Percentiles rank a stretch among this genome's conserved stretches.
Evolutionary conservation across 176 grass and related monocot genomes (phyloP).

Genomic region (Oryza coarctata): DNA sequence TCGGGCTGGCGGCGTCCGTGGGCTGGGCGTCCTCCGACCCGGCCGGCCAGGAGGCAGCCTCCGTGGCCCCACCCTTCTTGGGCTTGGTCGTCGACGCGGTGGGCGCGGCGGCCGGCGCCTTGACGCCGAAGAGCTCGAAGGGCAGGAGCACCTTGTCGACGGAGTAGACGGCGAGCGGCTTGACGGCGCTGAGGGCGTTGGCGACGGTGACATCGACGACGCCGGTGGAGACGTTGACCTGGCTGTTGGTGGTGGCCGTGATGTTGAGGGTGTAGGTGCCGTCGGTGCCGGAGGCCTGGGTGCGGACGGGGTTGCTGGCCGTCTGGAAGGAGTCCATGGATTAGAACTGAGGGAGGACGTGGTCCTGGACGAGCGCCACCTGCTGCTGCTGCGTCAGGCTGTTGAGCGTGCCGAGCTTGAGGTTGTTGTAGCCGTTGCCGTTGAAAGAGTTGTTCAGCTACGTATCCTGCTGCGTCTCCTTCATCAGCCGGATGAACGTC

Average conservation of each 20-base stretch:
- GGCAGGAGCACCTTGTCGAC: constrained; percentile 81
- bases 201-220: constrained; percentile 48
- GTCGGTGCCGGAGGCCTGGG: constrained; percentile 67
- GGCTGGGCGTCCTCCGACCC: constrained; percentile 29
- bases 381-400: constrained; percentile 67
- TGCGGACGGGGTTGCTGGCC: constrained; percentile 85
- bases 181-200: constrained; percentile 41
- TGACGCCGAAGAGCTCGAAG: constrained; percentile 52
- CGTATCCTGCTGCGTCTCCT: constrained; percentile 67
- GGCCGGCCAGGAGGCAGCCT: constrained; percentile 20
- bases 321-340: constrained; percentile 61
- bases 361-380: constrained; percentile 80
- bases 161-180: constrained; percentile 69
- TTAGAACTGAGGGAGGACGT: constrained; percentile 73
- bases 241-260: constrained; percentile 43
- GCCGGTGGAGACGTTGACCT: constrained; percentile 73
- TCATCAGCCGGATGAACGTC: constrained; percentile 66
- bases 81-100: constrained; percentile 34
- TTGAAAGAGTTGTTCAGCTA: constrained; percentile 76
- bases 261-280: constrained; percentile 73
- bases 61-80: constrained; percentile 40
- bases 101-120: constrained; percentile 63
- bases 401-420: constrained; percentile 89
- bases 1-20: constrained; percentile 26
- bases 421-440: constrained; percentile 61